phyloP scores from a whole-genome alignment of 257 asterid species.

The Solanum verrucosum region DNA sequence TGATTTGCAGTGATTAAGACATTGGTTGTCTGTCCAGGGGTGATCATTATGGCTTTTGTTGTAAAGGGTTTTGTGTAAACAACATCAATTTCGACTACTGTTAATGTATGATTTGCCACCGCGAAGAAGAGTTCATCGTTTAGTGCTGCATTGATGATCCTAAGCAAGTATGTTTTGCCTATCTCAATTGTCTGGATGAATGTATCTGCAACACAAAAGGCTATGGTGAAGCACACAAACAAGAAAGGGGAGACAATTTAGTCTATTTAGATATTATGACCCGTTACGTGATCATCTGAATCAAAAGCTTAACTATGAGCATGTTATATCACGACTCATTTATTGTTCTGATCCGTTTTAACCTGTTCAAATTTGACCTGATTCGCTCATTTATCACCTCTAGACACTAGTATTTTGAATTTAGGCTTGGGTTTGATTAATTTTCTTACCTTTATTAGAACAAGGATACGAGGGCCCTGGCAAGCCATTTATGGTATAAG shows the following conservation, averaged over 20 bases:
- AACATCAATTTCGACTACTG: conserved; percentile 69
- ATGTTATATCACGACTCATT: not conserved
- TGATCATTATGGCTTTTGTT: conserved; percentile 51
- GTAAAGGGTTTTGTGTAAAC: conserved; percentile 59
- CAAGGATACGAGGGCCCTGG: conserved; percentile 79
- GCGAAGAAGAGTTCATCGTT: conserved; percentile 76
- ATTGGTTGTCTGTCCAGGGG: conserved; percentile 80
- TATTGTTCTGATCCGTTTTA: not conserved
- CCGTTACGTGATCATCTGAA: not conserved
- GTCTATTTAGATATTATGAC: not conserved
- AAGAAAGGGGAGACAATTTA: not conserved
- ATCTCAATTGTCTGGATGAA: conserved; percentile 37
- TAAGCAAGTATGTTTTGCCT: conserved; percentile 60
- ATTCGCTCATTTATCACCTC: not conserved
- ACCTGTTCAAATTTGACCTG: not conserved
- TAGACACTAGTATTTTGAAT: not conserved
- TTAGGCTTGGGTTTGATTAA: not conserved
- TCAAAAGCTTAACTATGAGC: not conserved
- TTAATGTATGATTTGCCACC: conserved; percentile 47
- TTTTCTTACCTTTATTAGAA: conserved; percentile 45
- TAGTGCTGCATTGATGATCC: conserved; percentile 74
- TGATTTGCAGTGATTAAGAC: conserved; percentile 58
- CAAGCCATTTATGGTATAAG: conserved; percentile 80
- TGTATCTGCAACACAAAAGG: conserved; percentile 33
- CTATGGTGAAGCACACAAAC: no score